Evolutionary conservation across 495 filamentous ascomycete genomes (phyloP).

Genomic region (Sporormia fimetaria): DNA sequence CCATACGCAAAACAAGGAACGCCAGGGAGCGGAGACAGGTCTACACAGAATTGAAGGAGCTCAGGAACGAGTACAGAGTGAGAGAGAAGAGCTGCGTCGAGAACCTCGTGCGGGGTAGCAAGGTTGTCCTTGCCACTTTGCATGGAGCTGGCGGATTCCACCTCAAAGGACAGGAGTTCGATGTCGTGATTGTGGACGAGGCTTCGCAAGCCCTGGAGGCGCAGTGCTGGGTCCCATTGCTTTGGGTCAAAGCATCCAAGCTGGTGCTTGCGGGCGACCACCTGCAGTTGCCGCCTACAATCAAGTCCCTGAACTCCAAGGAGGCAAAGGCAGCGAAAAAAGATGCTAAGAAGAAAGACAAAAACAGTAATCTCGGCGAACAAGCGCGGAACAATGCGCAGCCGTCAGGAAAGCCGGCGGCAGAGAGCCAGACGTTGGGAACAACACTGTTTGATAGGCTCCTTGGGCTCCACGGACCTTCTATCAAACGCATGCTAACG

Average conservation of each 20-base stretch:
- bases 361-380: constrained; percentile 14
- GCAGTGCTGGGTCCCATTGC: constrained; percentile 92
- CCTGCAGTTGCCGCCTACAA: constrained; percentile 84
- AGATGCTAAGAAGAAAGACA: constrained; percentile 19
- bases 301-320: constrained; percentile 66
- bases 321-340: constrained; percentile 19
- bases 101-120: constrained; percentile 61
- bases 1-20: constrained; percentile 72
- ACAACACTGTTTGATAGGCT: constrained; percentile 86
- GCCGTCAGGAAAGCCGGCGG: constrained; percentile 24
- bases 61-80: constrained; percentile 80
- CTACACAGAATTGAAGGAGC: constrained; percentile 70
- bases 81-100: constrained; percentile 71
- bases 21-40: constrained; percentile 71
- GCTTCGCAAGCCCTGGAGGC: constrained; percentile 92
- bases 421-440: constrained; percentile 49
- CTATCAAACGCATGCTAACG: constrained; percentile 89
- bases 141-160: constrained; percentile 88
- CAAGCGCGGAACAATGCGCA: constrained; percentile 20
- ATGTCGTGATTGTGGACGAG: constrained; percentile 92
- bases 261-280: constrained; percentile 90
- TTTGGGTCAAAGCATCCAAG: constrained; percentile 55
- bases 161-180: constrained; percentile 68
- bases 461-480: constrained; percentile 64
- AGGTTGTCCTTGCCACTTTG: constrained; percentile 81